Evolutionary conservation across 1,139 yeast genomes (phyloP).

Genomic region (Blastobotrys apis): DNA sequence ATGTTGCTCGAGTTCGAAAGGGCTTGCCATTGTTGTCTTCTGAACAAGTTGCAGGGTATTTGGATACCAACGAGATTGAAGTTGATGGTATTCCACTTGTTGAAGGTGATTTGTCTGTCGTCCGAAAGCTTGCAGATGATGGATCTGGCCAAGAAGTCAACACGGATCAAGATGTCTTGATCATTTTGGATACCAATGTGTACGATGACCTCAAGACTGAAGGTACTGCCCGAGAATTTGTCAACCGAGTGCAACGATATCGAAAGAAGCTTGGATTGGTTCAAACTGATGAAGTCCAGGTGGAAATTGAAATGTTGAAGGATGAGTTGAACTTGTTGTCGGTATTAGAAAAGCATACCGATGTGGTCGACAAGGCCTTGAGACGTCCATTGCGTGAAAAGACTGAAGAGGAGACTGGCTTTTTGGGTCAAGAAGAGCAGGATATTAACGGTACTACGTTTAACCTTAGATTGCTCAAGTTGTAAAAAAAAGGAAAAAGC

Average conservation of each 20-base stretch:
- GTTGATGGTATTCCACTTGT: slow-evolving; percentile 89
- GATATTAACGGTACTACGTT: slow-evolving; percentile 80
- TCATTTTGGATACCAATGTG: slow-evolving; percentile 81
- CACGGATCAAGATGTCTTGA: slow-evolving; percentile 82
- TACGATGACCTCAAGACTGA: slow-evolving; percentile 88
- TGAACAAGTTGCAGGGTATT: slow-evolving; percentile 72
- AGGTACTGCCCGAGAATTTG: slow-evolving; percentile 93
- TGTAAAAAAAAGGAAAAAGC: slow-evolving; percentile 34
- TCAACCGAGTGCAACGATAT: slow-evolving; percentile 95
- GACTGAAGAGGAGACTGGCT: slow-evolving; percentile 30
- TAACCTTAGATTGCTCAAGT: slow-evolving; percentile 69
- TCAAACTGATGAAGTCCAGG: slow-evolving; percentile 91
- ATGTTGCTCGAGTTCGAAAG: slow-evolving; percentile 89
- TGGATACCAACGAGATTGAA: slow-evolving; percentile 65
- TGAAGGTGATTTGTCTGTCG: slow-evolving; percentile 82
- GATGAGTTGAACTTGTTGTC: slow-evolving; percentile 63
- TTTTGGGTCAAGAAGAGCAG: slow-evolving; percentile 88
- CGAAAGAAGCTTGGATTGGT: slow-evolving; percentile 95
- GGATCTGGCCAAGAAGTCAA: slow-evolving; percentile 73
- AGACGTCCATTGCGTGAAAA: slow-evolving; percentile 45
- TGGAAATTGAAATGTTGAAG: slow-evolving; percentile 66
- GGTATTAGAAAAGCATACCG: slow-evolving; percentile 62
- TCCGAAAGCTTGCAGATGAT: slow-evolving; percentile 77
- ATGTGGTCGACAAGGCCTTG: slow-evolving; percentile 70
- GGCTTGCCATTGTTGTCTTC: slow-evolving; percentile 82